A percentile compares a stretch with the other conserved stretches of the same genome.
These are phyloP conservation scores for Zymoseptoria brevis DNA, from an alignment of 2,329 filamentous ascomycete species.

Conservation along the genomic window DNA sequence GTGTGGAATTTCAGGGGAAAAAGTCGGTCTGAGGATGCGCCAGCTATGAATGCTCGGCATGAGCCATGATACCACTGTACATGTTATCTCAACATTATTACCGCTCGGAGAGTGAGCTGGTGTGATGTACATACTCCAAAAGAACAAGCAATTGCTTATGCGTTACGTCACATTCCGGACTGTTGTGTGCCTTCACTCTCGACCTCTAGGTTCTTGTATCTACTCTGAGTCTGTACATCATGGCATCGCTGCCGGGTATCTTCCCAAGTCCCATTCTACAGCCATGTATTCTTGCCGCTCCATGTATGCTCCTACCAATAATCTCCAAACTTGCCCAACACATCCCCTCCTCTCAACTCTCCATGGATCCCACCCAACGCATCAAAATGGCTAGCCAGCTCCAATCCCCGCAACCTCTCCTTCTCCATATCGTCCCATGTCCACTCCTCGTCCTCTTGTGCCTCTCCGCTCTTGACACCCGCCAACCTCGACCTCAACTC, in stretches of 20 bases:
- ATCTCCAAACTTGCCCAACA: slow-evolving; percentile 35
- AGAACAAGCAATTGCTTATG: not conserved
- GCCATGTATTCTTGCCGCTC: not conserved
- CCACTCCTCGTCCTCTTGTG: slow-evolving; percentile 39
- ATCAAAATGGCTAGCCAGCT: slow-evolving; percentile 48
- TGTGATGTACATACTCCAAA: not conserved
- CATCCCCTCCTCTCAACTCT: slow-evolving; percentile 41
- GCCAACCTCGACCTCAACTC: slow-evolving; percentile 23
- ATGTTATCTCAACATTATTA: not conserved
- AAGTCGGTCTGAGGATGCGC: not conserved
- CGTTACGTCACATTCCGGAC: not conserved
- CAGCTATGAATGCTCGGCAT: not conserved
- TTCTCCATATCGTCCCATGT: slow-evolving; percentile 54
- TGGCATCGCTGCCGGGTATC: slow-evolving; percentile 7
- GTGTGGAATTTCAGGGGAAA: not conserved
- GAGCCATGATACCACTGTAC: not conserved
- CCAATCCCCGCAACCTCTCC: slow-evolving; percentile 48
- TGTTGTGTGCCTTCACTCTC: not conserved
- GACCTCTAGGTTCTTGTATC: not conserved
- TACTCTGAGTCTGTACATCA: not conserved
- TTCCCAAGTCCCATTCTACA: not conserved
- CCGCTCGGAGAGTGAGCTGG: not conserved
- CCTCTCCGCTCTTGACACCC: slow-evolving; percentile 6
- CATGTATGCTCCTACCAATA: slow-evolving; percentile 11
- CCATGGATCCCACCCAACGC: slow-evolving; percentile 47